phyloP scores from a whole-genome alignment of 139 green algal species.

The Choricystis sp. region DNA sequence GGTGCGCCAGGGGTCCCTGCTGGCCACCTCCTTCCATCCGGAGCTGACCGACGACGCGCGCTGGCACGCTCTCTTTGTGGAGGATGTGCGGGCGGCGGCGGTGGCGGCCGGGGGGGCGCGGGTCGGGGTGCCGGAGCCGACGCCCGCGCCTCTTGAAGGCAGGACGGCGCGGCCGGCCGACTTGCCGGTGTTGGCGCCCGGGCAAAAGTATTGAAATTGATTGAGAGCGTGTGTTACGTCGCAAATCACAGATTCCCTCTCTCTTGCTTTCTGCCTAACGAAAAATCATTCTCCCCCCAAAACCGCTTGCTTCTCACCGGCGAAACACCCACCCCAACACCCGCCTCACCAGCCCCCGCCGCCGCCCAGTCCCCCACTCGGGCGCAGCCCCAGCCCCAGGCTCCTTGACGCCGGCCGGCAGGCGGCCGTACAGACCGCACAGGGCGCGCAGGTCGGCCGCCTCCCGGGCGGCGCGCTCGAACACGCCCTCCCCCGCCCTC shows the following conservation, averaged over 20 bases:
- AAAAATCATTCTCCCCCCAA: neutral
- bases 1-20: conserved; percentile 55
- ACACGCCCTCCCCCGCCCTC: conserved; percentile 19
- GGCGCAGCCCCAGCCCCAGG: too few relatives aligned
- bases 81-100: conserved; percentile 50
- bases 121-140: conserved; percentile 2
- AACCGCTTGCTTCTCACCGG: neutral
- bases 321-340: neutral
- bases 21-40: conserved; percentile 95
- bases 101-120: conserved; percentile 4
- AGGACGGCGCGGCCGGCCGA: conserved; percentile 28
- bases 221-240: too few relatives aligned
- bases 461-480: too few relatives aligned
- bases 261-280: too few relatives aligned
- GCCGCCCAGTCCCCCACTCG: neutral
- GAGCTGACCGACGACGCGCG: conserved; percentile 79
- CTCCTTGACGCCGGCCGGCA: neutral
- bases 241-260: too few relatives aligned
- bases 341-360: neutral
- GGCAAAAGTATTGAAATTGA: neutral
- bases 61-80: conserved; percentile 78
- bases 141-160: conserved; percentile 3
- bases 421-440: too few relatives aligned
- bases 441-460: neutral
- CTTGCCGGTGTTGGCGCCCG: conserved; percentile 26